Percentiles rank a stretch among this genome's conserved stretches.
Conservation (phyloP, 208 protist genomes). For the Naegleria lovaniensis region DNA sequence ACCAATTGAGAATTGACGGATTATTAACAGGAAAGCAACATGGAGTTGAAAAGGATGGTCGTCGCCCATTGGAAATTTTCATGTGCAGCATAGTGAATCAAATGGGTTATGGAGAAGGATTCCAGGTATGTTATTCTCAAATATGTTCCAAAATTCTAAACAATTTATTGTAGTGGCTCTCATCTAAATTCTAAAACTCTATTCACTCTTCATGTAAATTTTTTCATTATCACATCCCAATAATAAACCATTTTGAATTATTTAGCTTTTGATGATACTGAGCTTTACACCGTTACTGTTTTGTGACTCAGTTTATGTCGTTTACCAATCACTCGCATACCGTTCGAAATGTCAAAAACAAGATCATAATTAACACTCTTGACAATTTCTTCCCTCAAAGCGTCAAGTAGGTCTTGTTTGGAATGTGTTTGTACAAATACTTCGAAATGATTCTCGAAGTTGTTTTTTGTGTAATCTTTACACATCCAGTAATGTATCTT, state of each 20-base stretch:
- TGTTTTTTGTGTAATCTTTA: neutral
- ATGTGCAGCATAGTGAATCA: slow-evolving; percentile 97
- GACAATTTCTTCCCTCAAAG: neutral
- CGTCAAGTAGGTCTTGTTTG: neutral
- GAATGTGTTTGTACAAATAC: neutral
- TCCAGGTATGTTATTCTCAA: slow-evolving; percentile 47
- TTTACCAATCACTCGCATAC: neutral
- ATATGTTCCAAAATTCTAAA: too few relatives aligned
- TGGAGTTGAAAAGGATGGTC: slow-evolving; percentile 62
- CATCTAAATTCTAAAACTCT: neutral
- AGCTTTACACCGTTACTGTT: neutral
- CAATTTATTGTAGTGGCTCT: neutral
- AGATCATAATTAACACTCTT: neutral
- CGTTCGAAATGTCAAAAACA: neutral
- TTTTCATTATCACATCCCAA: neutral
- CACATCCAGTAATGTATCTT: neutral
- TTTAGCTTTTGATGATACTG: neutral
- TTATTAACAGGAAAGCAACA: slow-evolving; percentile 86
- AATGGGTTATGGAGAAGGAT: slow-evolving; percentile 94
- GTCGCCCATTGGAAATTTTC: slow-evolving; percentile 96
- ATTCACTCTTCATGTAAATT: too few relatives aligned
- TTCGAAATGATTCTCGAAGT: neutral
- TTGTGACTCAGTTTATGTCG: neutral
- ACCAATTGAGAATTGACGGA: slow-evolving; percentile 67
- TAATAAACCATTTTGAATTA: neutral